phyloP scores from a whole-genome alignment of 805 yeast species.

The Candida vaughaniae region DNA sequence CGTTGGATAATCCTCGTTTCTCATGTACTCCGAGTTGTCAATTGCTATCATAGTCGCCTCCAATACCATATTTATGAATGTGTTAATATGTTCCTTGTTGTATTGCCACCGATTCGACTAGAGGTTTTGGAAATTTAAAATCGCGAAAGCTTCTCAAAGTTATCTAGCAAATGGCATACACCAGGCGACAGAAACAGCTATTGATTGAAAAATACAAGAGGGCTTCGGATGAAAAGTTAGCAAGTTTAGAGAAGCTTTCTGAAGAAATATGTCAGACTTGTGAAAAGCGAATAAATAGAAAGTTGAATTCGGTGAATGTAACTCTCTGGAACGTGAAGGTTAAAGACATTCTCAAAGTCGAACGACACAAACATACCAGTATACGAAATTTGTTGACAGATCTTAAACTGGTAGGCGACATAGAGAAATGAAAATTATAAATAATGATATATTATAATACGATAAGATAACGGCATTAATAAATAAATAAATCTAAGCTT shows the following conservation, averaged over 20 bases:
- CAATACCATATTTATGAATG: slow-evolving; percentile 67
- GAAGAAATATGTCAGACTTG: slow-evolving; percentile 23
- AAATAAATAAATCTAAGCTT: slow-evolving; percentile 37
- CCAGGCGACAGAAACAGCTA: slow-evolving; percentile 32
- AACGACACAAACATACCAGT: slow-evolving; percentile 37
- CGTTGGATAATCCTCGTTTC: slow-evolving; percentile 91
- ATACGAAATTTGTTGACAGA: slow-evolving; percentile 30
- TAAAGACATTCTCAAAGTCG: slow-evolving; percentile 44
- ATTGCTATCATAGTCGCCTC: slow-evolving; percentile 95
- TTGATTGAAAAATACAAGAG: slow-evolving; percentile 29
- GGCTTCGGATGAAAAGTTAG: slow-evolving; percentile 20
- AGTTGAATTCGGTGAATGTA: slow-evolving; percentile 47
- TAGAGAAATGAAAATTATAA: background rate
- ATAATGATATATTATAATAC: too few species aligned
- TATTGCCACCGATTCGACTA: slow-evolving; percentile 11
- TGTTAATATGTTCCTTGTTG: too few species aligned
- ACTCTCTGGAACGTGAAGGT: slow-evolving; percentile 50
- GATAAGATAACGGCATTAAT: too few species aligned
- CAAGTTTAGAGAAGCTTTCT: slow-evolving; percentile 24
- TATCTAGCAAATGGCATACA: slow-evolving; percentile 10
- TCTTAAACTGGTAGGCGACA: slow-evolving; percentile 8
- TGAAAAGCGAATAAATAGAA: slow-evolving; percentile 37
- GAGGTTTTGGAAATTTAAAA: background rate
- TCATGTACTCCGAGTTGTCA: slow-evolving; percentile 93
- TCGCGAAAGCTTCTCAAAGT: background rate